Evolutionary conservation across 108 stramenopile species (phyloP).

Genomic region (Schizochytrium sp.): DNA sequence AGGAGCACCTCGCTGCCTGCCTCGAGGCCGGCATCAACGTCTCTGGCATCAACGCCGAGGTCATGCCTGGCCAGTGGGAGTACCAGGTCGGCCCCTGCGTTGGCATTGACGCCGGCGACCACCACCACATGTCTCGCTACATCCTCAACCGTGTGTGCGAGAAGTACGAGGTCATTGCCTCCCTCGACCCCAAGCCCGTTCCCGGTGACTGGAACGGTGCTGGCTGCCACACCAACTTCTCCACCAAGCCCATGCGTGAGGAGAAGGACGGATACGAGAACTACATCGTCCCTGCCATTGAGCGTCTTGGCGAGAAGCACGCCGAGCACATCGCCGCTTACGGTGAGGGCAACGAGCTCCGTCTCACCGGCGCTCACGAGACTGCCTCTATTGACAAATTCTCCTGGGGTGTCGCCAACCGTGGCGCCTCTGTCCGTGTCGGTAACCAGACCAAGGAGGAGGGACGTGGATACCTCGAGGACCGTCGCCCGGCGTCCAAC

Average conservation of each 20-base stretch:
- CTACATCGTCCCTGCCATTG: constrained; percentile 92
- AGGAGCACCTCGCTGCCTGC: constrained; percentile 94
- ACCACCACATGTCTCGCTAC: constrained; percentile 94
- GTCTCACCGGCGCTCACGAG: constrained; percentile 94
- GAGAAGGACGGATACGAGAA: constrained; percentile 83
- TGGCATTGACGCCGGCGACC: constrained; percentile 96
- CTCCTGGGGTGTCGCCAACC: constrained; percentile 96
- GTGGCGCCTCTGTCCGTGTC: constrained; percentile 94
- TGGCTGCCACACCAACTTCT: constrained; percentile 97
- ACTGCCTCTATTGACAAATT: constrained; percentile 92
- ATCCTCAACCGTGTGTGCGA: constrained; percentile 95
- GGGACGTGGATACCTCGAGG: constrained; percentile 97
- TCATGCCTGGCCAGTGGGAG: constrained; percentile 99
- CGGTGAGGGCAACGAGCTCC: constrained; percentile 95
- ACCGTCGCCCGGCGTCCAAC: constrained; percentile 96
- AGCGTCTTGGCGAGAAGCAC: constrained; percentile 95
- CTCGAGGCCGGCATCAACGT: constrained; percentile 93
- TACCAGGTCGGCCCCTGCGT: constrained; percentile 97
- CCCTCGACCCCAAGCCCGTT: constrained; percentile 97
- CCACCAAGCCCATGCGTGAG: constrained; percentile 94
- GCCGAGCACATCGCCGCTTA: constrained; percentile 95
- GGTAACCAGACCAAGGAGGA: constrained; percentile 90
- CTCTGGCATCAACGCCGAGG: constrained; percentile 96
- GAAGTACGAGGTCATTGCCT: constrained; percentile 94
- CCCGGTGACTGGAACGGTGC: constrained; percentile 99